Base-by-base conservation (phyloP, 305 asterid genomes). In the Ilex paraguariensis region DNA sequence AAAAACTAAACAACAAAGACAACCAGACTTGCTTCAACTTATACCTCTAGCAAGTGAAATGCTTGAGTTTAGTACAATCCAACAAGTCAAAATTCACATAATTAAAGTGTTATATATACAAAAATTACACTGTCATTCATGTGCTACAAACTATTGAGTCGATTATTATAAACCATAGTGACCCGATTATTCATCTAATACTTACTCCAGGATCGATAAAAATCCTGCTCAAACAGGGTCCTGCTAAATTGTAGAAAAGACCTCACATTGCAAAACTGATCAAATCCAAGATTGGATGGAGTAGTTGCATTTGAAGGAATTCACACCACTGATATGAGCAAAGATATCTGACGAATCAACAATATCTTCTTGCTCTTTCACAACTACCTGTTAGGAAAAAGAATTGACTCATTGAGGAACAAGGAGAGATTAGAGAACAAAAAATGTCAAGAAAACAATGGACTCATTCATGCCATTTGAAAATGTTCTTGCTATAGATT, bases 271-370 rank as follows among this genome's bases (percentile, higher is more conserved):
- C 11, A 13, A n/a, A 56, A 50, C n/a, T 52, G 54, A 15, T 77
- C 73, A 85, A 52, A 78, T 79, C 91, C 87, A 84, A 61, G 96
- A 82, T 67, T 81, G 88, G 59, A 82, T 84, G 11, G 86, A 83
- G 51, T 75, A 81, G 61, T 74, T 84, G 85, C 89, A 80, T 70
- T 84, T 86, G 78, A 86, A 86, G 36, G 85, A 80, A 76, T 84
- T 82, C 52, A 82, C 90, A 65, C 87, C 95, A 73, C 74, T 76
- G 7, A 84, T 74, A 54, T 84, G 89, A 56, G 90, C 83, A 77
- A 80, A 70, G 28, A 88, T 81, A 56, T 79, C 89, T 3, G 88
- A 75, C 0, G 79, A 72, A 3, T 76, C 86, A 30, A 81, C 70
- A 56, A 73, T 66, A 7, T 75, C 71, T 6, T 77, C 85, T 66